phyloP scores from a whole-genome alignment of 495 filamentous ascomycete genomes.

The Clavariopsis aquatica region DNA sequence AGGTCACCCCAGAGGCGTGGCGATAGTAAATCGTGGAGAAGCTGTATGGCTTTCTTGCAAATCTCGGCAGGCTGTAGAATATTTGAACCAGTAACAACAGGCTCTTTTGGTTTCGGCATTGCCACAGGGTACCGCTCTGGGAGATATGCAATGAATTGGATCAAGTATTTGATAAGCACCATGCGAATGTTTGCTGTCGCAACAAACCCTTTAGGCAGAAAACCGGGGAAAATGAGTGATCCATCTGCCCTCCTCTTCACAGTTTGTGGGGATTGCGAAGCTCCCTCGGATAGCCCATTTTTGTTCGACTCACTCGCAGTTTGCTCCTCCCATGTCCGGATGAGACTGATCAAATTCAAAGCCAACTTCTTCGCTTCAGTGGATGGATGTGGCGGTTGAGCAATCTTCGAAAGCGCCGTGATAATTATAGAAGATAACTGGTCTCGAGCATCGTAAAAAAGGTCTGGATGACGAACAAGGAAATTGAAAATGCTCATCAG shows the following conservation, averaged over 20 bases:
- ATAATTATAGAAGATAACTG: slow-evolving; percentile 88
- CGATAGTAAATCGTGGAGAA: slow-evolving; percentile 84
- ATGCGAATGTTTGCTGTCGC: slow-evolving; percentile 57
- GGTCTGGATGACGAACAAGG: slow-evolving; percentile 82
- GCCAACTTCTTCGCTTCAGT: slow-evolving; percentile 92
- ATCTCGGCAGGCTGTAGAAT: slow-evolving; percentile 67
- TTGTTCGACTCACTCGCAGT: slow-evolving; percentile 55
- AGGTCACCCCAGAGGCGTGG: slow-evolving; percentile 90
- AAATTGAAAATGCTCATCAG: slow-evolving; percentile 98
- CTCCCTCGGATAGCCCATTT: slow-evolving; percentile 48
- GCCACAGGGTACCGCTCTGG: slow-evolving; percentile 77
- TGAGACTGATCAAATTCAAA: slow-evolving; percentile 81
- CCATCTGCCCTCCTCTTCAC: slow-evolving; percentile 77
- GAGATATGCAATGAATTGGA: slow-evolving; percentile 89
- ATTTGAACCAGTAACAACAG: slow-evolving; percentile 43
- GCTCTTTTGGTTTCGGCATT: slow-evolving; percentile 64
- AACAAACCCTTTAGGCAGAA: slow-evolving; percentile 37
- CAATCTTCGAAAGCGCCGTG: slow-evolving; percentile 83
- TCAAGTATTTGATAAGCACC: slow-evolving; percentile 87
- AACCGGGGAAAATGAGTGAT: slow-evolving; percentile 44
- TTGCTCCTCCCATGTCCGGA: slow-evolving; percentile 90
- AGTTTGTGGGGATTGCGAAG: slow-evolving; percentile 68
- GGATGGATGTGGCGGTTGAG: slow-evolving; percentile 77
- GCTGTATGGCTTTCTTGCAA: slow-evolving; percentile 75
- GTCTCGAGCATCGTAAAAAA: slow-evolving; percentile 94